Evolutionary conservation across 1,284 basidiomycete genomes (phyloP).

Genomic region (Singerocomus inundabilis): DNA sequence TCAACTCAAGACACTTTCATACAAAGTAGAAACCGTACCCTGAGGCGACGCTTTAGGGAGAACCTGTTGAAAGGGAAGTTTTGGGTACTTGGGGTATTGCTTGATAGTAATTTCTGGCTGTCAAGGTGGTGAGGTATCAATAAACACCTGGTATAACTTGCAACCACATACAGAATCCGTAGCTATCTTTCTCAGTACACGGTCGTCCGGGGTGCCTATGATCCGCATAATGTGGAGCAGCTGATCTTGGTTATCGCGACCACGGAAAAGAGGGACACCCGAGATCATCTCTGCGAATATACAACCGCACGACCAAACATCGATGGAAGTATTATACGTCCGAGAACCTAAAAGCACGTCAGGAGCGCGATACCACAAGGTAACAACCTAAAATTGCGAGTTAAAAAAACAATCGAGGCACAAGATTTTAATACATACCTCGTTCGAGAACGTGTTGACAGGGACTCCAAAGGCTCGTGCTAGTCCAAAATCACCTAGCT

Average conservation of each 20-base stretch:
- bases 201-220: constrained; percentile 92
- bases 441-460: constrained; percentile 95
- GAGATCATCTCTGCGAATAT: constrained; percentile 99
- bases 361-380: constrained; percentile 98
- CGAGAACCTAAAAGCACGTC: constrained; percentile 96
- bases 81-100: constrained; percentile 88
- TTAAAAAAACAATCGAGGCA: constrained; percentile 1
- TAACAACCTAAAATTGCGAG: constrained; percentile 72
- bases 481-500: constrained; percentile 94
- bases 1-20: constrained; percentile 1
- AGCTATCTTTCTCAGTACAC: constrained; percentile 85
- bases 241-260: constrained; percentile 97
- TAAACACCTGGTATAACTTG: not conserved
- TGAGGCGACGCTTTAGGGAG: constrained; percentile 91
- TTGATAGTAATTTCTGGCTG: constrained; percentile 92
- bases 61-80: constrained; percentile 86
- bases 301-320: constrained; percentile 99
- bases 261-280: constrained; percentile 95
- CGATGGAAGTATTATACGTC: constrained; percentile 98
- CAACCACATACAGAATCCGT: constrained; percentile 76
- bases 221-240: constrained; percentile 97
- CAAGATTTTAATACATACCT: constrained; percentile 49
- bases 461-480: constrained; percentile 95
- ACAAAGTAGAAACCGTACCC: constrained; percentile 45
- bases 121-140: constrained; percentile 10